Conservation (phyloP, 306 rosid species). For the Clitoria ternatea region DNA sequence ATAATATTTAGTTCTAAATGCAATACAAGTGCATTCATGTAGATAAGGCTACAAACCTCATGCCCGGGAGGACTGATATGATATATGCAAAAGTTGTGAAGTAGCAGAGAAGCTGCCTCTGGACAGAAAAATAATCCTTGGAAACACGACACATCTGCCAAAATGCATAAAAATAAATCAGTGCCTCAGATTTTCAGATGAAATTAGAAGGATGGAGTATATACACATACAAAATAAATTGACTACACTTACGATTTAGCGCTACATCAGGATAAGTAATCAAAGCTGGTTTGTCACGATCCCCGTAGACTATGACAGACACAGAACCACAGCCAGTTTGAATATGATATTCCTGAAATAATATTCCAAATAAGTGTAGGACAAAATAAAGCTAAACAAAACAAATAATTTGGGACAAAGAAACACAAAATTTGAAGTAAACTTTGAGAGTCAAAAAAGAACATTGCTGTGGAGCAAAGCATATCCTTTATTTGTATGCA, state of each 20-base stretch:
- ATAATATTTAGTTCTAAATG: constrained; percentile 31
- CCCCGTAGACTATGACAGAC: constrained; percentile 83
- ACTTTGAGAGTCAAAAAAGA: neutral
- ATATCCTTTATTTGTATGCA: constrained; percentile 26
- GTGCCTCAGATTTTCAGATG: constrained; percentile 7
- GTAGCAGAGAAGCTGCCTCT: constrained; percentile 89
- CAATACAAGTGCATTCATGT: constrained; percentile 20
- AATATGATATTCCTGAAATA: constrained; percentile 66
- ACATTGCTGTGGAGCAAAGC: constrained; percentile 17
- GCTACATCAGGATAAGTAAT: constrained; percentile 94
- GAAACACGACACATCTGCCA: constrained; percentile 84
- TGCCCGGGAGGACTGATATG: constrained; percentile 97
- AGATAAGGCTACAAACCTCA: constrained; percentile 65
- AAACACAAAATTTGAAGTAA: neutral
- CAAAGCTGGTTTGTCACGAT: constrained; percentile 79
- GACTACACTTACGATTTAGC: constrained; percentile 56
- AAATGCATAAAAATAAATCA: constrained; percentile 20
- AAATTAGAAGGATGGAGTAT: neutral
- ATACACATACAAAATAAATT: neutral
- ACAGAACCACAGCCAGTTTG: constrained; percentile 84
- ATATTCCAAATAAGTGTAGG: neutral
- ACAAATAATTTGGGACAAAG: neutral
- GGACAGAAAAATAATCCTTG: constrained; percentile 95
- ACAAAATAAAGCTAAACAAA: neutral
- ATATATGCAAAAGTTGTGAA: constrained; percentile 92